Conservation (phyloP, 208 protist species). For the Leishmania lainsoni region DNA sequence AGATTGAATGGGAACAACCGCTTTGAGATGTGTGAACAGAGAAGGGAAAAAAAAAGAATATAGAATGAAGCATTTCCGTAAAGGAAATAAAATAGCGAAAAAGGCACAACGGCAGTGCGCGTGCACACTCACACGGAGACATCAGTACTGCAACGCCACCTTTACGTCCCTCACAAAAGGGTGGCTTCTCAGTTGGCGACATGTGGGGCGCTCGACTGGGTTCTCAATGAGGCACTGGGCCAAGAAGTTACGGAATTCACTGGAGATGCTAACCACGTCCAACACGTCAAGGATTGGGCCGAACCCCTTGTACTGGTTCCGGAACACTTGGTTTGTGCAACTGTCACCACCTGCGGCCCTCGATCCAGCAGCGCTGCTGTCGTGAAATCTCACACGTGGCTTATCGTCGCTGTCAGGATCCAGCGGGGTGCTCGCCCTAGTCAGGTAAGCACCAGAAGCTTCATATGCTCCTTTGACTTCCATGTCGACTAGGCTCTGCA, state of each 20-base stretch:
- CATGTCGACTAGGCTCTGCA: constrained; percentile 21
- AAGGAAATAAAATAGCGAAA: not conserved
- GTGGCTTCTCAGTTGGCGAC: constrained; percentile 52
- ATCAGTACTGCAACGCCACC: constrained; percentile 3
- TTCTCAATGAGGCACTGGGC: constrained; percentile 57
- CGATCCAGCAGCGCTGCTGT: not conserved
- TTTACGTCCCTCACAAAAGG: constrained; percentile 48
- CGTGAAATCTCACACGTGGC: not conserved
- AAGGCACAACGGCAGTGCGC: not conserved
- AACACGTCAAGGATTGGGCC: constrained; percentile 61
- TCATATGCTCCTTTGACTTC: not conserved
- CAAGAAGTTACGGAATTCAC: constrained; percentile 64
- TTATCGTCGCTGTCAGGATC: not conserved
- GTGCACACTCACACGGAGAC: not conserved
- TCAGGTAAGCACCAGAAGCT: not conserved
- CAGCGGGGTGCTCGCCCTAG: too few species aligned
- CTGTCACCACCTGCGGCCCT: not conserved
- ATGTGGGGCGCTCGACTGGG: constrained; percentile 54
- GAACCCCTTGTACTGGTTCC: constrained; percentile 36
- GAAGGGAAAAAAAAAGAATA: not conserved
- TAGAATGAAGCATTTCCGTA: not conserved
- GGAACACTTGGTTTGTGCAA: not conserved
- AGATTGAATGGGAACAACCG: not conserved
- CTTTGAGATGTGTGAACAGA: not conserved
- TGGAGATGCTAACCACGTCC: constrained; percentile 37